Evolutionary conservation across 495 filamentous ascomycete species (phyloP).

Genomic region (Penicillium bialowiezense): DNA sequence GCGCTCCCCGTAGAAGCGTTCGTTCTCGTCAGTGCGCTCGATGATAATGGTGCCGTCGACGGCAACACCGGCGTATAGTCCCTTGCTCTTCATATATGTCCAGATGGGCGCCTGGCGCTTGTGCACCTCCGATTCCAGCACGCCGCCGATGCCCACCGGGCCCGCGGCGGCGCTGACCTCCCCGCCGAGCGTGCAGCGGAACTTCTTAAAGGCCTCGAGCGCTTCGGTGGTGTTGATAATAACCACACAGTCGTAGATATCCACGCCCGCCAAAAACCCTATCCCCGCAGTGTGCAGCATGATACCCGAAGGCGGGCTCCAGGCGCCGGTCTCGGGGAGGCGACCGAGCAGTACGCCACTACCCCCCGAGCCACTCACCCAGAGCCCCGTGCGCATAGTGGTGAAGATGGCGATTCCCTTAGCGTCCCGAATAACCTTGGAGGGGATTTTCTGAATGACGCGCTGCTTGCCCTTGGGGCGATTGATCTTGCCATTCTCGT

Average conservation of each 20-base stretch:
- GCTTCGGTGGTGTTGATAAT: slow-evolving; percentile 83
- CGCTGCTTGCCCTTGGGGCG: slow-evolving; percentile 64
- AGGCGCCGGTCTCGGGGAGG: slow-evolving; percentile 71
- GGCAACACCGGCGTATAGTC: slow-evolving; percentile 77
- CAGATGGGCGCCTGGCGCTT: slow-evolving; percentile 72
- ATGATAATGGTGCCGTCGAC: slow-evolving; percentile 82
- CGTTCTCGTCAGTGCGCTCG: slow-evolving; percentile 86
- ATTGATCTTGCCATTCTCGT: slow-evolving; percentile 42
- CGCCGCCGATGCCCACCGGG: slow-evolving; percentile 70
- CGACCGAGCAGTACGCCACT: slow-evolving; percentile 79
- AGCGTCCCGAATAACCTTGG: slow-evolving; percentile 76
- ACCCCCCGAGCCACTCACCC: slow-evolving; percentile 79
- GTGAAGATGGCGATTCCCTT: slow-evolving; percentile 90
- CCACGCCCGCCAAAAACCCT: slow-evolving; percentile 85
- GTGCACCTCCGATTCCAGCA: slow-evolving; percentile 71
- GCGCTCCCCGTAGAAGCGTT: slow-evolving; percentile 73
- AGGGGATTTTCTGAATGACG: slow-evolving; percentile 79
- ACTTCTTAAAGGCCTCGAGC: slow-evolving; percentile 73
- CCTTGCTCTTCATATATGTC: slow-evolving; percentile 85
- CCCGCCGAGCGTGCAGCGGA: slow-evolving; percentile 73
- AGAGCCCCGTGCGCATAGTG: slow-evolving; percentile 87
- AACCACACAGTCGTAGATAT: slow-evolving; percentile 90
- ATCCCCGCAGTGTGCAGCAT: slow-evolving; percentile 81
- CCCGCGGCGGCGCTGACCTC: slow-evolving; percentile 77
- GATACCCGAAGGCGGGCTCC: slow-evolving; percentile 86